Percentiles rank a stretch among this genome's conserved stretches.
Evolutionary conservation across 2,329 filamentous ascomycete genomes (phyloP).

Genomic region (Calycina marina): DNA sequence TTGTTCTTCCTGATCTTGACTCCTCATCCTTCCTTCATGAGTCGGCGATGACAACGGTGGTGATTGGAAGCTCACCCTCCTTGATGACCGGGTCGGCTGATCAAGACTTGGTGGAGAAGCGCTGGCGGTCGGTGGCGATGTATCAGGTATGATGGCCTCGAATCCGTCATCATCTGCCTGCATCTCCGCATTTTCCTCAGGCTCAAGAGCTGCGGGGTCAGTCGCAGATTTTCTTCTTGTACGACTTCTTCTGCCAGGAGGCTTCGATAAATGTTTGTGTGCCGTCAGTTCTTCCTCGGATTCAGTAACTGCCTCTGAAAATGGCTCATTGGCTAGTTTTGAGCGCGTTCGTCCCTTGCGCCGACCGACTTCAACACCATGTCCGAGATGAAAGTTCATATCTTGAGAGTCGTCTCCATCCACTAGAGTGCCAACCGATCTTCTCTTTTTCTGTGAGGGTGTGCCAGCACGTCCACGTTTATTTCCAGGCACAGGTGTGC

Average conservation of each 20-base stretch:
- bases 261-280: slow-evolving; percentile 6
- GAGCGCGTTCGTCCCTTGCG: slow-evolving; percentile 17
- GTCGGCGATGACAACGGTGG: slow-evolving; percentile 11
- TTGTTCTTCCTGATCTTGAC: slow-evolving; percentile 2
- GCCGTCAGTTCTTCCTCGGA: slow-evolving; percentile 2
- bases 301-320: slow-evolving; percentile 9
- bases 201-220: slow-evolving; percentile 8
- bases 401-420: slow-evolving; percentile 17
- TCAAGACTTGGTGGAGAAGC: slow-evolving; percentile 5
- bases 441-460: slow-evolving; percentile 14
- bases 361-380: slow-evolving; percentile 11
- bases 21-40: background rate
- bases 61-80: slow-evolving; percentile 10
- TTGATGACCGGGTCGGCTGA: slow-evolving; percentile 14
- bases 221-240: slow-evolving; percentile 11
- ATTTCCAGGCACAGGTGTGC: slow-evolving; percentile 23
- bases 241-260: slow-evolving; percentile 11
- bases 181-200: slow-evolving; percentile 8
- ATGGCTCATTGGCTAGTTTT: slow-evolving; percentile 13
- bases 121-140: slow-evolving; percentile 4
- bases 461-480: slow-evolving; percentile 14
- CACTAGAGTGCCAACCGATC: slow-evolving; percentile 14
- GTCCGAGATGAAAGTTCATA: slow-evolving; percentile 12
- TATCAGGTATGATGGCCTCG: slow-evolving; percentile 1
- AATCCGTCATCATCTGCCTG: slow-evolving; percentile 3